A percentile compares a stretch with the other conserved stretches of the same genome.
phyloP scores from a whole-genome alignment of 176 grass and related monocot species.

The Zea mays region DNA sequence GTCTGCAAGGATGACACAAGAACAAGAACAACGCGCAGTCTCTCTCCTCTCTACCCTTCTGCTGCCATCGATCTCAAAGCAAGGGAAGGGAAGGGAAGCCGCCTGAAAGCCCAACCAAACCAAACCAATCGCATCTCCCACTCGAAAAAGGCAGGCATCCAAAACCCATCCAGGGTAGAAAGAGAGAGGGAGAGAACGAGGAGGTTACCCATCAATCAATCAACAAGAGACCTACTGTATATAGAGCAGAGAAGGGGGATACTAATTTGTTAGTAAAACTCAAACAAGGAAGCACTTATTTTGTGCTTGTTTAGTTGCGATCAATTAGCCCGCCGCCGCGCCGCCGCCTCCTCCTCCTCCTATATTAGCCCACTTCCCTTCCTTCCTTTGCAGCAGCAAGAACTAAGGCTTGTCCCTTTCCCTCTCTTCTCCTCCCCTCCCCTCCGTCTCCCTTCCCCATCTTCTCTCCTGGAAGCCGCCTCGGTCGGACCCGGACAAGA shows the following conservation, averaged over 20 bases:
- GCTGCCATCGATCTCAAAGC: constrained; percentile 50
- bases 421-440: constrained; percentile 19
- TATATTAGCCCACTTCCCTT: constrained; percentile 43
- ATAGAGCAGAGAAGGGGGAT: too few relatives aligned
- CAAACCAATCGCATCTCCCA: constrained; percentile 33
- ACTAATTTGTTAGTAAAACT: too few relatives aligned
- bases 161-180: too few relatives aligned
- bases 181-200: too few relatives aligned
- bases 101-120: constrained; percentile 18
- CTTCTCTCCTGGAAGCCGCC: background rate
- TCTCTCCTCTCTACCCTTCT: constrained; percentile 23
- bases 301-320: background rate
- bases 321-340: background rate
- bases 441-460: background rate
- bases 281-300: too few relatives aligned
- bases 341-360: background rate
- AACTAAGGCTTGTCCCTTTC: constrained; percentile 37
- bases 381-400: constrained; percentile 14
- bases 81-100: constrained; percentile 28
- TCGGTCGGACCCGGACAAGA: background rate
- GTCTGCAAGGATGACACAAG: background rate
- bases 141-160: constrained; percentile 4
- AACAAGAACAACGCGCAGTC: background rate
- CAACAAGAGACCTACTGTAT: background rate
- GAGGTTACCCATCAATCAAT: constrained; percentile 17